Evolutionary conservation across 441 rosid genomes (phyloP).

Genomic region (Euphorbia corollata): DNA sequence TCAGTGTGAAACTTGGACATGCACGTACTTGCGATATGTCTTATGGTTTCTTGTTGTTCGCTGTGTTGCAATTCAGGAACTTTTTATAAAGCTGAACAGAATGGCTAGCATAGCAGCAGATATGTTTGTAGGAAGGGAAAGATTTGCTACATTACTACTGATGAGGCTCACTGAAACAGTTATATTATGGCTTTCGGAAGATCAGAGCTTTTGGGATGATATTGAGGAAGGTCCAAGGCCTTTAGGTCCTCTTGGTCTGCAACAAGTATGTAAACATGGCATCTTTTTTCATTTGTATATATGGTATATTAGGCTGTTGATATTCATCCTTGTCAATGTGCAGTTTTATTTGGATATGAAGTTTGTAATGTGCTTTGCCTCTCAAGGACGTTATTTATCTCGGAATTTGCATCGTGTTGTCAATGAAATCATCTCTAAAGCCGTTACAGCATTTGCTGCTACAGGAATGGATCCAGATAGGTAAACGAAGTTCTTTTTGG

Average conservation of each 20-base stretch:
- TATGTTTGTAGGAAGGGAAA: conserved; percentile 95
- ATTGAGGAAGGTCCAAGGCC: conserved; percentile 92
- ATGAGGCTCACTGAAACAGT: conserved; percentile 97
- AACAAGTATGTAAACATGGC: conserved; percentile 47
- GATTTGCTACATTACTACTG: conserved; percentile 80
- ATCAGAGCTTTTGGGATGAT: conserved; percentile 97
- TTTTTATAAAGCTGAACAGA: conserved; percentile 65
- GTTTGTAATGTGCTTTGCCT: conserved; percentile 85
- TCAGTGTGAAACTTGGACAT: neutral
- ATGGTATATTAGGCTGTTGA: conserved; percentile 13
- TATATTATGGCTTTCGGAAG: conserved; percentile 90
- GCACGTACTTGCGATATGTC: neutral
- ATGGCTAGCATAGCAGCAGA: conserved; percentile 91
- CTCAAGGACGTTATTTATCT: conserved; percentile 95
- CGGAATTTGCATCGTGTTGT: conserved; percentile 82
- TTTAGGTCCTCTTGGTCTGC: conserved; percentile 85
- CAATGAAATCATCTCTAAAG: conserved; percentile 81
- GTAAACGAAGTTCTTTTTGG: conserved; percentile 29
- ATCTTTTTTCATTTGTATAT: conserved; percentile 9
- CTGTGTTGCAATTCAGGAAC: conserved; percentile 54
- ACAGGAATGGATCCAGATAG: conserved; percentile 90
- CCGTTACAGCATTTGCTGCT: conserved; percentile 70
- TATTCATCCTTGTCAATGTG: conserved; percentile 15
- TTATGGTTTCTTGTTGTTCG: conserved; percentile 1
- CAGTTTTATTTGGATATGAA: conserved; percentile 97